A percentile compares a stretch with the other conserved stretches of the same genome.
Conservation (phyloP, 208 protist genomes). For the Spongospora subterranea region DNA sequence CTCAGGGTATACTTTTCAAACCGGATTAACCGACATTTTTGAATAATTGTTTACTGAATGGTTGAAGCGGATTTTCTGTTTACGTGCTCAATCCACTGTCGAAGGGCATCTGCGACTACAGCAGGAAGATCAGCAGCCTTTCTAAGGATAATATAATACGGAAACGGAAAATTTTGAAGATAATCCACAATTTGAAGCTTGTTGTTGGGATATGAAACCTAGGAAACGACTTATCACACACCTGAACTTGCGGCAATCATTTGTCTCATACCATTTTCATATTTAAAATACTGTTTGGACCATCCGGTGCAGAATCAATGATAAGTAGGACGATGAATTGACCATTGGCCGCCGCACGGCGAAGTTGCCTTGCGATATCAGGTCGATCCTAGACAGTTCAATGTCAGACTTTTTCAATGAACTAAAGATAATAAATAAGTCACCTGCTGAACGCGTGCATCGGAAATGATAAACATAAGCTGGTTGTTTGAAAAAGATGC, state of each 20-base stretch:
- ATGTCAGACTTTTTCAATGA: no score
- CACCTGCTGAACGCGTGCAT: slow-evolving; percentile 63
- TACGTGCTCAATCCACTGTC: slow-evolving; percentile 97
- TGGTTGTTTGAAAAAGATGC: neutral
- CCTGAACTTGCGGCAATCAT: no score
- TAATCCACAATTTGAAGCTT: slow-evolving; percentile 87
- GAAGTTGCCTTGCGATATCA: neutral
- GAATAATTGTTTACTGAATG: slow-evolving; percentile 8
- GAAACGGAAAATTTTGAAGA: slow-evolving; percentile 99
- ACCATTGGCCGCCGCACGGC: neutral
- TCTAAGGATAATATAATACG: slow-evolving; percentile 98
- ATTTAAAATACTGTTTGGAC: slow-evolving; percentile 63
- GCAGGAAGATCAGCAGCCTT: slow-evolving; percentile 92
- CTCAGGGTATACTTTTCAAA: neutral
- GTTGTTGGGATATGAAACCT: slow-evolving; percentile 70
- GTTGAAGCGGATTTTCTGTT: slow-evolving; percentile 8
- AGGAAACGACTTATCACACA: no score
- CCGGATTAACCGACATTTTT: neutral
- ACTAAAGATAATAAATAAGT: no score
- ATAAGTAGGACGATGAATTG: slow-evolving; percentile 59
- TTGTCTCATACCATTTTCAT: no score
- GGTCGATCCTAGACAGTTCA: neutral
- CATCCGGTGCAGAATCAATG: slow-evolving; percentile 48
- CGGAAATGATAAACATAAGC: slow-evolving; percentile 65
- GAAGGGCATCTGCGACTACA: slow-evolving; percentile 95